Base-by-base conservation (phyloP, 306 rosid genomes). In the Malus fusca region DNA sequence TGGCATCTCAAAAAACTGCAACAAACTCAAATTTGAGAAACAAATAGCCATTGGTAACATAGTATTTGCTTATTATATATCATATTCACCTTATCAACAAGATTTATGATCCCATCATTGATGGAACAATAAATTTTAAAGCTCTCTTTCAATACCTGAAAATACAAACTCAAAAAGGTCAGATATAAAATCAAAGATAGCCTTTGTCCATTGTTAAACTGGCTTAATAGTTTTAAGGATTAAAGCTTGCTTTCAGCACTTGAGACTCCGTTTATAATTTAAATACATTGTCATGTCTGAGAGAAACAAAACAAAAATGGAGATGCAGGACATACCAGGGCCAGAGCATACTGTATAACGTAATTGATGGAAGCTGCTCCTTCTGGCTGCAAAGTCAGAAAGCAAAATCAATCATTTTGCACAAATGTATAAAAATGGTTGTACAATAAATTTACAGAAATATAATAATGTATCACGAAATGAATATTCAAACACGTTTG, bases 1-100 rank as follows among this genome's bases (percentile, higher is more conserved):
- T 56, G 99, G 99, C 99, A 96, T 96, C 88, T 96, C 98, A 88
- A 96, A 96, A 84, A 96, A 96, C 97, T 96, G 85, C 78, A 82
- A 72, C 43, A 69, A 80, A 60, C 68, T 56, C 51, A 77, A 22
- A 63, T 55, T 76, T 25, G 52, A 43, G 65, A 56, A 74, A 81
- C 51, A 53, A 18, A 73, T 14, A 44, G 28, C 71, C 56, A 4
- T 33, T 65, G 52, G 52, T 69, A 21, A 48, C 61, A 67, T 58
- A 44, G 58, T 19, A 77, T 58, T 31, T 10, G 43, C 69, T 64
- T 51, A 76, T 28, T 40, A 77, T 28, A 76, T 55, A 66, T 63
- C 12, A 66, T 56, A 62, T 67, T 85, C 84, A 96, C 98, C 99
- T 96, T 96, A 81, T 96, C 99, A 76, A 96, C 91, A 79, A 96